Percentiles rank a stretch among this genome's conserved stretches.
These are phyloP conservation scores for Hypomyces rosellus DNA, from an alignment of 2,329 filamentous ascomycete genomes.

Conservation along the genomic window DNA sequence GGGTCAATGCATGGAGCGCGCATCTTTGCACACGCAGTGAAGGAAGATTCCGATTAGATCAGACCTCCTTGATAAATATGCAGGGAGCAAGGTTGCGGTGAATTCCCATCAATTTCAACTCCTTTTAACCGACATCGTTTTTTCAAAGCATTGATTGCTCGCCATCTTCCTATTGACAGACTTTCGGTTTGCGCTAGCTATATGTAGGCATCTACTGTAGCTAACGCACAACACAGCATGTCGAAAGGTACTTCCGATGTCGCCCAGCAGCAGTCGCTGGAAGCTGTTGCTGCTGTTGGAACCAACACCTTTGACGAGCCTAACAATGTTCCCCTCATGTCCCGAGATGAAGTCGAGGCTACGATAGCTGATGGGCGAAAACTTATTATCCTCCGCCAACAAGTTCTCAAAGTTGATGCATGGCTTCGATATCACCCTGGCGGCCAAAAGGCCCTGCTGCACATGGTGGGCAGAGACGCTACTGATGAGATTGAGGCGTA, in stretches of 20 bases:
- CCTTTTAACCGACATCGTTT: too few relatives aligned
- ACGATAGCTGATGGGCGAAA: conserved; percentile 10
- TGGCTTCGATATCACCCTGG: conserved; percentile 57
- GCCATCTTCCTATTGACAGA: too few relatives aligned
- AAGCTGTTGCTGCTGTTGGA: neutral
- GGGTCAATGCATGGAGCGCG: too few relatives aligned
- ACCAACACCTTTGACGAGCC: neutral
- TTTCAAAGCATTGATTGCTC: too few relatives aligned
- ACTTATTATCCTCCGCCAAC: conserved; percentile 6
- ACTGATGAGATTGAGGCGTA: conserved; percentile 32
- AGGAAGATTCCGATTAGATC: too few relatives aligned
- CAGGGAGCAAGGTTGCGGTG: too few relatives aligned
- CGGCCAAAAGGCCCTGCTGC: conserved; percentile 51
- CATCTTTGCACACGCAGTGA: too few relatives aligned
- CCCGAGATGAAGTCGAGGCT: conserved; percentile 11
- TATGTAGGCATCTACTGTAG: too few relatives aligned
- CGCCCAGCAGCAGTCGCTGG: neutral
- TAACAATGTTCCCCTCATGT: conserved; percentile 7
- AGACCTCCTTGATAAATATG: too few relatives aligned
- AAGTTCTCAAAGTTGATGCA: conserved; percentile 15
- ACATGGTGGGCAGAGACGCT: conserved; percentile 39
- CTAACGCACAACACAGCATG: conserved; percentile 13
- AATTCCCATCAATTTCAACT: too few relatives aligned
- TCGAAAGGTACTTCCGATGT: neutral
- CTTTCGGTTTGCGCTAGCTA: too few relatives aligned